Base-by-base conservation (phyloP, 371 early-diverging fungal species). In the Actinomortierella wolfii region DNA sequence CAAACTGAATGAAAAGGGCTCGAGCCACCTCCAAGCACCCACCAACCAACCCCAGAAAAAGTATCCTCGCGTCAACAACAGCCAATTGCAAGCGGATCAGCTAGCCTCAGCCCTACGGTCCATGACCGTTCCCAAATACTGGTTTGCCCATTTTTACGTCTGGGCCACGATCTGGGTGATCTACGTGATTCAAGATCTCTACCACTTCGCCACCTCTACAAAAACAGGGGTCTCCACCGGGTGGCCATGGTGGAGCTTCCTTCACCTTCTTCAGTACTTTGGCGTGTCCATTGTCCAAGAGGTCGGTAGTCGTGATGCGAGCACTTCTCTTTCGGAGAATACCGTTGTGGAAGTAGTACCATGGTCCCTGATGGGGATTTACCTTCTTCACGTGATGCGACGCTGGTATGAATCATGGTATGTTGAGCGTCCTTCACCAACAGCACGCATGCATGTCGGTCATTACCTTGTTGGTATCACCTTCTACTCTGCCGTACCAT, bases 141-240 rank as follows among this genome's bases (percentile, higher is more conserved):
- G 78, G 70, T 92, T 92, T 76, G 60, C 80, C 0, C 90, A 91
- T 59, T 92, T 92, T 60, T 92, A 92, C 60, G 63, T 81, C 26
- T 58, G 55, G 34, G 73, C 73, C 6, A 29, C 67, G 3, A 48
- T 65, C 42, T 71, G 73, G 73, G 56, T 56, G 62, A 6, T 59
- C 50, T 71, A 71, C 17, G 43, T 66, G 11, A 34, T 56, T 0
- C 7, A 62, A n/a, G 73, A 71, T 18, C 66, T 71, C n/a, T 41
- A 51, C 41, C 15, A 55, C 21, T 66, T 58, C 46, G 48, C 56
- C 15, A 51, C 23, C 26, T 41, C 15, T 15, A n/a, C 51, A 44
- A 9, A 20, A 17, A 34, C 20, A 25, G 29, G 13, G 24, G 5
- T 51, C 3, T 54, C 59, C 13, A 28, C 21, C 11, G n/a, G 47